Conservation (phyloP, 257 asterid species). For the Solanum pinnatisectum region DNA sequence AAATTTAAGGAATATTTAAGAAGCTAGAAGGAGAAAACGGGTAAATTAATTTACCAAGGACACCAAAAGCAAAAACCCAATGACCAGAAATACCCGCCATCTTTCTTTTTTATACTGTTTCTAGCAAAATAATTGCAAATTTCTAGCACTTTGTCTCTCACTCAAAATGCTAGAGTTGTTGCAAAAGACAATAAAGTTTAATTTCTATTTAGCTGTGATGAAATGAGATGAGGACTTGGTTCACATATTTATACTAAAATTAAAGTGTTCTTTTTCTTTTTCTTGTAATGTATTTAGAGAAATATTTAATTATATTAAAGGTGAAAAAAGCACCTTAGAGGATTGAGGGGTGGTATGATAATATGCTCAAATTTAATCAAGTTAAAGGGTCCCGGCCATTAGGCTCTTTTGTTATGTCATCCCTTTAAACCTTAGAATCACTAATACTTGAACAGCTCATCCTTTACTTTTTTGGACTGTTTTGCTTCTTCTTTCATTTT, state of each 20-base stretch:
- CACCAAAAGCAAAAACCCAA: slow-evolving; percentile 40
- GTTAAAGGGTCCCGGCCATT: neutral
- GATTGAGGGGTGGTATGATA: neutral
- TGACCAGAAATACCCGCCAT: slow-evolving; percentile 2
- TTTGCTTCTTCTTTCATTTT: neutral
- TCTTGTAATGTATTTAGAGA: neutral
- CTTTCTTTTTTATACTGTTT: neutral
- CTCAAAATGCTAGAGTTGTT: neutral
- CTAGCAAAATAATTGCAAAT: neutral
- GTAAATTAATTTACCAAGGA: slow-evolving; percentile 23
- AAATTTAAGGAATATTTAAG: neutral
- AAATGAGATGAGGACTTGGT: neutral
- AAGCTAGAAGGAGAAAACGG: neutral
- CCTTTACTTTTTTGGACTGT: neutral
- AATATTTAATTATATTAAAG: neutral
- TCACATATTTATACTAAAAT: neutral
- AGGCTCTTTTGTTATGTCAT: slow-evolving; percentile 7
- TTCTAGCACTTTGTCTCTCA: neutral
- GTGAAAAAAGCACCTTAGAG: neutral
- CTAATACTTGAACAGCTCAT: slow-evolving; percentile 8
- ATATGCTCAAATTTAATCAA: neutral
- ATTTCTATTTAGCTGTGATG: neutral
- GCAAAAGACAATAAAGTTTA: neutral
- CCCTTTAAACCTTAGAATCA: slow-evolving; percentile 5
- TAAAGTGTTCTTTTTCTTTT: neutral